These are phyloP conservation scores for Fusarium succisae DNA, from an alignment of 2,329 filamentous ascomycete genomes.

Conservation along the genomic window DNA sequence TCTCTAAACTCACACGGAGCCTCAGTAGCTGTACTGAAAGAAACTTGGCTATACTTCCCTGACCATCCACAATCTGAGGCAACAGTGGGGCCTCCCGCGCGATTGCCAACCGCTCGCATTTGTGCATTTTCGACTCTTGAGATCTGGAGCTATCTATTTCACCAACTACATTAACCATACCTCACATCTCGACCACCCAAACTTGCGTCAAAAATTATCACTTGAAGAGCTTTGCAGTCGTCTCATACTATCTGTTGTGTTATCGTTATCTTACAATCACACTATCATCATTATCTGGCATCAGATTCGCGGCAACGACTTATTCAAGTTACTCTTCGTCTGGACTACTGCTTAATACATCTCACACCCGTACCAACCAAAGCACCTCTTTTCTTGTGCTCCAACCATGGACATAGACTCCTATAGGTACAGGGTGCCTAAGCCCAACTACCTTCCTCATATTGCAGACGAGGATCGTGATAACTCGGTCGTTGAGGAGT, in stretches of 20 bases:
- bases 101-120: slow-evolving; percentile 29
- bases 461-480: slow-evolving; percentile 62
- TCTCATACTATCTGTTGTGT: too few relatives aligned
- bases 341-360: background rate
- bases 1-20: too few relatives aligned
- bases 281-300: background rate
- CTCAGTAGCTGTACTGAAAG: background rate
- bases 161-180: slow-evolving; percentile 25
- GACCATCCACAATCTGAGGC: slow-evolving; percentile 4
- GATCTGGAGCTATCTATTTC: slow-evolving; percentile 27
- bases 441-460: slow-evolving; percentile 69
- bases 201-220: background rate
- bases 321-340: slow-evolving; percentile 13
- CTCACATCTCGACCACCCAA: background rate
- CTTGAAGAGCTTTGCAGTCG: background rate
- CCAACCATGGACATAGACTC: slow-evolving; percentile 53
- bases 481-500: slow-evolving; percentile 62
- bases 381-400: slow-evolving; percentile 1
- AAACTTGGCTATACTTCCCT: slow-evolving; percentile 9
- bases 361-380: background rate
- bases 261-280: background rate
- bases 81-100: background rate
- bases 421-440: slow-evolving; percentile 64
- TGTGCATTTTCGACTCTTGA: slow-evolving; percentile 29
- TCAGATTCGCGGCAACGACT: slow-evolving; percentile 3